These are phyloP conservation scores for Heliamphora pulchella DNA, from an alignment of 179 eudicot genomes.

Conservation along the genomic window DNA sequence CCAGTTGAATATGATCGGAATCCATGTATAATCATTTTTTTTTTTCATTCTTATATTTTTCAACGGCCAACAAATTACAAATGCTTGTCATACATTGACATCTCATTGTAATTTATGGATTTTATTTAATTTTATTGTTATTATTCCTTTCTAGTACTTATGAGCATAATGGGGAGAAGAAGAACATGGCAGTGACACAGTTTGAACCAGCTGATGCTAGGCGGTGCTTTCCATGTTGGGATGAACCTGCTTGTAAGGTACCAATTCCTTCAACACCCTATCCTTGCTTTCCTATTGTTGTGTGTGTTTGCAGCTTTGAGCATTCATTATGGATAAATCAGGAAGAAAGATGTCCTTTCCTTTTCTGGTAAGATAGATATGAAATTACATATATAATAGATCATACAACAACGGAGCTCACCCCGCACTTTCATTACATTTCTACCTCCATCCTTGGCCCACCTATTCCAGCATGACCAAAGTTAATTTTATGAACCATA, in stretches of 20 bases:
- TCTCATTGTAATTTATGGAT: no score
- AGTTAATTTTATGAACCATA: neutral
- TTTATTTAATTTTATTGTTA: neutral
- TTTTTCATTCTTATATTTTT: no score
- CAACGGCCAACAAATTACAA: no score
- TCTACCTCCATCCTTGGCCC: neutral
- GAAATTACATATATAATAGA: neutral
- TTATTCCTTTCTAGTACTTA: conserved; percentile 41
- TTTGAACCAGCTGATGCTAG: conserved; percentile 99
- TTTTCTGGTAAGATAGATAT: neutral
- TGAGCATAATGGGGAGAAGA: conserved; percentile 81
- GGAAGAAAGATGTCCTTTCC: neutral
- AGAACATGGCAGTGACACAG: conserved; percentile 97
- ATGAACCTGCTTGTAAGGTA: conserved; percentile 99
- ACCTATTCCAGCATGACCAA: neutral
- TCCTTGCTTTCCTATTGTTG: neutral
- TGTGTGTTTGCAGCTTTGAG: neutral
- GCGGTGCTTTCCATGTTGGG: conserved; percentile 99
- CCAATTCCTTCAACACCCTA: neutral
- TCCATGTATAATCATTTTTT: no score
- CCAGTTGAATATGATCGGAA: no score
- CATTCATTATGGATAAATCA: neutral
- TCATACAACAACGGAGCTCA: neutral
- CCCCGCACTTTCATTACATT: neutral
- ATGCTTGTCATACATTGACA: no score